phyloP scores from a whole-genome alignment of 495 filamentous ascomycete genomes.

The Penicillium cosmopolitanum region DNA sequence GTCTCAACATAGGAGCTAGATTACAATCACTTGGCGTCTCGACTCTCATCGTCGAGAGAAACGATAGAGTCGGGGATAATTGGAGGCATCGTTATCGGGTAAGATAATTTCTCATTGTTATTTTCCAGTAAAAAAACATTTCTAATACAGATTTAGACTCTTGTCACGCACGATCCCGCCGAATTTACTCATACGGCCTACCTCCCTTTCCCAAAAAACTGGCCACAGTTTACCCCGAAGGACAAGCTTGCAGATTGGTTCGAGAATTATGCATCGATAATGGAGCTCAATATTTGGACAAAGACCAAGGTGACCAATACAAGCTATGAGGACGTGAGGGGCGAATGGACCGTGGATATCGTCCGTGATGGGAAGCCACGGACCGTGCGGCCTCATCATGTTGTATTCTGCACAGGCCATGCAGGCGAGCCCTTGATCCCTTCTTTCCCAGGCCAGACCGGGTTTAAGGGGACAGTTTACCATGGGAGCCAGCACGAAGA shows the following conservation, averaged over 20 bases:
- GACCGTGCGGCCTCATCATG: conserved; percentile 35
- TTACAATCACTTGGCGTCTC: conserved; percentile 59
- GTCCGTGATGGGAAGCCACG: conserved; percentile 37
- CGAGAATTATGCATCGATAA: conserved; percentile 61
- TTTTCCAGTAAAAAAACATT: neutral
- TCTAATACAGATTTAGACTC: neutral
- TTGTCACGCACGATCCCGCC: neutral
- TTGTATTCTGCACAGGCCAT: conserved; percentile 40
- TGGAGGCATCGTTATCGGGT: conserved; percentile 59
- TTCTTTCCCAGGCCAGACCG: conserved; percentile 32
- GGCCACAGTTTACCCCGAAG: neutral
- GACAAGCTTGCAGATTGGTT: conserved; percentile 26
- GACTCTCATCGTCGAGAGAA: conserved; percentile 61
- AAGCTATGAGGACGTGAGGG: conserved; percentile 49
- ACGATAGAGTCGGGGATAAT: conserved; percentile 65
- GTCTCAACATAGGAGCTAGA: conserved; percentile 2
- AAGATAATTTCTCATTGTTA: neutral
- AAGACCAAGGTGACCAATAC: conserved; percentile 47
- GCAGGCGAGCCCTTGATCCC: conserved; percentile 40
- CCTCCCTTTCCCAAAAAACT: neutral
- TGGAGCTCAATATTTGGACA: conserved; percentile 74
- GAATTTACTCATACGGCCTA: neutral
- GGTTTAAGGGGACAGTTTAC: conserved; percentile 41
- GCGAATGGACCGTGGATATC: conserved; percentile 61
- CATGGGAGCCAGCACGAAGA: conserved; percentile 31